Evolutionary conservation across 2,329 filamentous ascomycete species (phyloP), one percentile per base, ranked within the genome.

Genomic region (Clarireedia homoeocarpa): DNA sequence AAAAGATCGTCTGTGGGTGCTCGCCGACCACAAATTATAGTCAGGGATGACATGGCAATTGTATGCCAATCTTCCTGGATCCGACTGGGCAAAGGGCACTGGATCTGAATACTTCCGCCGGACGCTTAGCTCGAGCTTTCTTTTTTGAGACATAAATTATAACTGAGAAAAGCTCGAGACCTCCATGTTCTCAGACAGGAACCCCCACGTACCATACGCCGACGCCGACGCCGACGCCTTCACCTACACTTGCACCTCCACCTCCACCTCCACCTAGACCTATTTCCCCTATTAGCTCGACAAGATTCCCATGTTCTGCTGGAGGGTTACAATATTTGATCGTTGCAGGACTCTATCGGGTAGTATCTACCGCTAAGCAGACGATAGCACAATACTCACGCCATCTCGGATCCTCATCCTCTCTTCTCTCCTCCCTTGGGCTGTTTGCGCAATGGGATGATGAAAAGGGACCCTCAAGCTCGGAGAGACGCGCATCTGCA

Each of bases 1-100:
- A 4, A 40, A 40, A 30, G 27, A 30, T 30, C 27, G 6, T 30
- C 27, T 30, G 27, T 10, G 27, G 9, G 17, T 42, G 52, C 40
- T 55, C 52, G 52, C 52, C 52, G 52, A 55, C 52, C 46, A 50
- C 40, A 44, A n/a, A 27, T 48, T 24, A 45, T 49, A 34, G 26
- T 20, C 51, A 54, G 36, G 52, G 45, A 24, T 54, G 30, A 20
- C 15, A 47, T n/a, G 6, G 12, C 14, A 45, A 45, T 26, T n/a
- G 12, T 34, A 48, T 53, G 42, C 14, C 14, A 3, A 40, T n/a
- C 14, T 40, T 40, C 6, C 14, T 40, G 39, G 39, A 15, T 40
- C 39, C 14, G 39, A 20, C 15, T n/a, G 14, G 17, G 17, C 2
- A 40, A 40, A 40, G 15, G 42, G 27, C 20, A 38, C 39, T 38